Base-by-base conservation (phyloP, 768 basidiomycete genomes). In the Calocera viscosa region DNA sequence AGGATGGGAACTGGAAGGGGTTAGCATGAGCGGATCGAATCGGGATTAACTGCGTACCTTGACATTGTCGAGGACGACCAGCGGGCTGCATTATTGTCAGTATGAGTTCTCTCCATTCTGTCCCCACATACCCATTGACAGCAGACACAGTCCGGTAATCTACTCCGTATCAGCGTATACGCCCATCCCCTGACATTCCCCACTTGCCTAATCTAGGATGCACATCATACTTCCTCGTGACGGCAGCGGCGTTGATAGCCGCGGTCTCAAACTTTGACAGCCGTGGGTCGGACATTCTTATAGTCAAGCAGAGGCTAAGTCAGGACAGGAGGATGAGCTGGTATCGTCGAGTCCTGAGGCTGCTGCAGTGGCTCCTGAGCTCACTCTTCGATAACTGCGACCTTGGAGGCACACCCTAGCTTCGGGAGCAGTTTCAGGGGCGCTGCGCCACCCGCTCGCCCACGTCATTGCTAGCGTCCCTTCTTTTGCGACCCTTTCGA, bases 131-230 rank as follows among this genome's bases (percentile, higher is more conserved):
- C 94, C 95, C 96, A 74, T 98, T 98, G 78, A 98, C 89, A 69
- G 94, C 95, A 73, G 94, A 93, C 64, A 99, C 96, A n/a, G 94
- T 97, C 70, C 92, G 85, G 79, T 97, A 97, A 78, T 97, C 94
- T 94, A 30, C 43, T 47, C 19, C 33, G 32, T 22, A 28, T 66
- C 26, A 28, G 53, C 22, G 38, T 28, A 11, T 19, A 24, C 8
- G 8, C 43, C 43, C 19, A 7, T 47, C 3, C 30, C 60, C 33
- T 71, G 53, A 64, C 64, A 72, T 68, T 43, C 63, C 34, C 32
- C 35, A 77, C 83, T 71, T 75, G 92, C 91, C 91, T 70, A 94
- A 81, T 78, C 91, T 90, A 67, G 92, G 92, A 72, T 94, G 83
- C 69, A 94, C 90, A 72, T 84, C 86, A 79, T 90, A 94, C 78